Base-by-base conservation (phyloP, 1,139 yeast genomes). In the Suhomyces guaymorum region DNA sequence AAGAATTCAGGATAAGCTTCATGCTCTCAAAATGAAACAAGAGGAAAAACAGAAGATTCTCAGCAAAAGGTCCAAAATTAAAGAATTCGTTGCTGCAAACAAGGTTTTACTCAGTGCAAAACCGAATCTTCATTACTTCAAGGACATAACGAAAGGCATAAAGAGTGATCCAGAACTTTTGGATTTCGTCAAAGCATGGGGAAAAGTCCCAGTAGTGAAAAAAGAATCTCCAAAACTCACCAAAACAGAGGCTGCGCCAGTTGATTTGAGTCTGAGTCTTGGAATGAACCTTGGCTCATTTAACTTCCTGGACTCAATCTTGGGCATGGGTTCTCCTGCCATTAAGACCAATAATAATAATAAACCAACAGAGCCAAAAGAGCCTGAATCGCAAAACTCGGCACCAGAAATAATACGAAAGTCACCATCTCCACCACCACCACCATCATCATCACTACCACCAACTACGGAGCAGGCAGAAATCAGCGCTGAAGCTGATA, bases 111-210 rank as follows among this genome's bases (percentile, higher is more conserved):
- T 59, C n/a, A 43, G 51, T 32, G 15, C 32, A 4, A 28, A 31
- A 5, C 59, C 60, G 2, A 46, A 48, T 14, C 6, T 26, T 4
- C 33, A 34, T 5, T 55, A 42, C 30, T 56, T 57, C 29, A 33
- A 33, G 10, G 34, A 46, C 15, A 36, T 55, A 15, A 36, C 44
- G 7, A 18, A 30, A 6, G 46, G 41, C 9, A 38, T 55, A 10
- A 24, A 35, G 2, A 35, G 46, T 14, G 49, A 50, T 18, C 31
- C 33, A 1, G 43, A 42, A 4, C 33, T 55, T n/a, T 19, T 39
- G 14, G 27, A 30, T 0, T 11, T 49, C 3, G 25, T 58, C 5
- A 30, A 42, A 9, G 26, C 33, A 5, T 58, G 59, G 57, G 63
- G 63, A 2, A 54, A 53, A 30, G 35, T 15, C 18, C 38, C 42